Conservation (phyloP, 352 stramenopile species). For the Phytophthora palmivora region DNA sequence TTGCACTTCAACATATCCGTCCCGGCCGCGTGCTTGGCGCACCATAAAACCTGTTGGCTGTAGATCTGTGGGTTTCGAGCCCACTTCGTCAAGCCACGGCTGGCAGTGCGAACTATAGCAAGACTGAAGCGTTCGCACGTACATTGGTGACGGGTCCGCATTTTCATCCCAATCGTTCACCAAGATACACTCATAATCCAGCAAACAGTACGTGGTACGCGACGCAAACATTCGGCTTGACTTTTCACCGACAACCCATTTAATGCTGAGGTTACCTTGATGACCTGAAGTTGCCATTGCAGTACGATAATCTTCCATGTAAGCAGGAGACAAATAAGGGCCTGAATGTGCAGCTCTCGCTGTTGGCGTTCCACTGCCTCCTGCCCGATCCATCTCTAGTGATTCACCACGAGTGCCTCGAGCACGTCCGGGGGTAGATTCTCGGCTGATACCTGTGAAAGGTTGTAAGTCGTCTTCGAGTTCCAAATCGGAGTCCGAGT, state of each 20-base stretch:
- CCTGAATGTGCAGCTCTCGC: constrained; percentile 14
- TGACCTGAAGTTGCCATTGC: constrained; percentile 50
- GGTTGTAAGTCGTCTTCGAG: constrained; percentile 39
- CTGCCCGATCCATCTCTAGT: constrained; percentile 23
- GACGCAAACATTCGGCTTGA: constrained; percentile 72
- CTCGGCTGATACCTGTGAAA: constrained; percentile 31
- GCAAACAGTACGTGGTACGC: constrained; percentile 65
- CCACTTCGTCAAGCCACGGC: constrained; percentile 71
- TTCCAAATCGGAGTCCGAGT: constrained; percentile 50
- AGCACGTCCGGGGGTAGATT: constrained; percentile 23
- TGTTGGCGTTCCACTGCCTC: constrained; percentile 13
- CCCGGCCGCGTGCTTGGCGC: constrained; percentile 49
- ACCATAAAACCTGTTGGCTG: constrained; percentile 84
- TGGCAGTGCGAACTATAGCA: constrained; percentile 68
- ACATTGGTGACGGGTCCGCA: constrained; percentile 61
- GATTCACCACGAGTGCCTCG: constrained; percentile 34
- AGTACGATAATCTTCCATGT: constrained; percentile 58
- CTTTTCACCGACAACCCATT: constrained; percentile 75
- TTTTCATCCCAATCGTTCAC: constrained; percentile 79
- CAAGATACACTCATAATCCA: constrained; percentile 82
- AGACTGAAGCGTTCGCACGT: constrained; percentile 73
- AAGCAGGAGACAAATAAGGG: constrained; percentile 34
- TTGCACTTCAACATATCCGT: constrained; percentile 75
- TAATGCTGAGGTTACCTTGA: constrained; percentile 73
- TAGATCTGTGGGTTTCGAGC: constrained; percentile 51